Evolutionary conservation across 2,329 filamentous ascomycete genomes (phyloP), one percentile per base, ranked within the genome.

Genomic region (Chaetomiaceae sp.): DNA sequence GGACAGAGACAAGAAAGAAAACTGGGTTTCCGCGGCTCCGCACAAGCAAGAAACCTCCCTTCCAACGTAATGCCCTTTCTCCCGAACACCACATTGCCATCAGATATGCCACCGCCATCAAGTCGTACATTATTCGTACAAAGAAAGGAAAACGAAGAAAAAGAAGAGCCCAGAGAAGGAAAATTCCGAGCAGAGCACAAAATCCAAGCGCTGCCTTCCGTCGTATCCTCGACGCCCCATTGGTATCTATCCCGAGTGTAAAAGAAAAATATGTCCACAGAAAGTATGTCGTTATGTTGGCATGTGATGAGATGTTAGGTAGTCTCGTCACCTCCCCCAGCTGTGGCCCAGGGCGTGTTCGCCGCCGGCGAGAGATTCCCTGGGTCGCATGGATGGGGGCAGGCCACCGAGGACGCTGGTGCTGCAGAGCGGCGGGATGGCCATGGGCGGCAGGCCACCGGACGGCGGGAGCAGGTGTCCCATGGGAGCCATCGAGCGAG

Each of bases 391-490:
- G 8, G 54, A 40, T 3, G 55, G 45, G 14, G 55, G 36, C 43
- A 59, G 50, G 10, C 57, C 48, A 3, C 49, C 47, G 20, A 60
- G 51, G 6, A 59, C 46, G 34, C 42, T 47, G 39, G 53, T 49
- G 51, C 49, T 53, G 39, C 52, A 56, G 20, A 60, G 50, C 2
- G 60, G 58, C 12, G 61, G 57, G 38, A 61, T 58, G 12, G 57
- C 51, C 46, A 64, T 57, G 20, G 61, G 60, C 8, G 62, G 61
- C 8, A 64, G 56, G 14, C 50, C 53, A 29, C 54, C 54, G 0
- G 56, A 39, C 14, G 56, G 50, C 17, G 56, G 38, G 20, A 52
- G 49, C 41, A 59, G 38, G 48, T 55, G 53, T 32, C 51, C 49
- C 51, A 61, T 48, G 8, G 55, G 51, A 4, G 49, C 53, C 49